Percentiles rank a stretch among this genome's conserved stretches.
These are phyloP conservation scores for Nigrograna mackinnonii DNA, from an alignment of 2,329 filamentous ascomycete genomes.

Conservation along the genomic window DNA sequence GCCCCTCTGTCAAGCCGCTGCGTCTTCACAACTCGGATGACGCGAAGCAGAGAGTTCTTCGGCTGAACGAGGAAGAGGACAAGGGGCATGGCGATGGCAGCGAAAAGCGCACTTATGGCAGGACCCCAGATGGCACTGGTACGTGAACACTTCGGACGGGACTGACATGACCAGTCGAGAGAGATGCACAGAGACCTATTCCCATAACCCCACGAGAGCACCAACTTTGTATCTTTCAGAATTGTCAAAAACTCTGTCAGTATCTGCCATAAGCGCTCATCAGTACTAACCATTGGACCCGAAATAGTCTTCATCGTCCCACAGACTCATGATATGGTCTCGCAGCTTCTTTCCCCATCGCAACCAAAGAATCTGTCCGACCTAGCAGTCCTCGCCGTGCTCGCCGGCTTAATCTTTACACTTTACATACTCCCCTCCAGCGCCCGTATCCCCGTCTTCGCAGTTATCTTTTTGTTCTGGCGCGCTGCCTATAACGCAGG, in stretches of 20 bases:
- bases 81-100: slow-evolving; percentile 52
- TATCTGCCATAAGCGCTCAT: too few species aligned
- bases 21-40: slow-evolving; percentile 31
- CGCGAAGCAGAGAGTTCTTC: slow-evolving; percentile 52
- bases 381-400: slow-evolving; percentile 73
- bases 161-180: too few species aligned
- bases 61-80: slow-evolving; percentile 55
- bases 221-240: too few species aligned
- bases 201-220: too few species aligned
- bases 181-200: too few species aligned
- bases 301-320: slow-evolving; percentile 87
- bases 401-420: slow-evolving; percentile 73
- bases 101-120: slow-evolving; percentile 81
- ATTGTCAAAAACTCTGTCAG: too few species aligned
- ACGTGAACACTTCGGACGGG: slow-evolving; percentile 45
- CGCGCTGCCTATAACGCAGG: slow-evolving; percentile 89
- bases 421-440: slow-evolving; percentile 73
- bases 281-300: slow-evolving; percentile 17
- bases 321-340: slow-evolving; percentile 98
- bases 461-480: slow-evolving; percentile 88
- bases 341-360: slow-evolving; percentile 89
- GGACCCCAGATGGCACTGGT: slow-evolving; percentile 90
- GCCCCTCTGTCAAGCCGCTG: slow-evolving; percentile 30
- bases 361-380: slow-evolving; percentile 96
- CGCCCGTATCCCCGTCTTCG: slow-evolving; percentile 77